Percentiles rank a stretch among this genome's conserved stretches.
Conservation (phyloP, 2,329 filamentous ascomycete genomes). For the Xylariaceae sp. region DNA sequence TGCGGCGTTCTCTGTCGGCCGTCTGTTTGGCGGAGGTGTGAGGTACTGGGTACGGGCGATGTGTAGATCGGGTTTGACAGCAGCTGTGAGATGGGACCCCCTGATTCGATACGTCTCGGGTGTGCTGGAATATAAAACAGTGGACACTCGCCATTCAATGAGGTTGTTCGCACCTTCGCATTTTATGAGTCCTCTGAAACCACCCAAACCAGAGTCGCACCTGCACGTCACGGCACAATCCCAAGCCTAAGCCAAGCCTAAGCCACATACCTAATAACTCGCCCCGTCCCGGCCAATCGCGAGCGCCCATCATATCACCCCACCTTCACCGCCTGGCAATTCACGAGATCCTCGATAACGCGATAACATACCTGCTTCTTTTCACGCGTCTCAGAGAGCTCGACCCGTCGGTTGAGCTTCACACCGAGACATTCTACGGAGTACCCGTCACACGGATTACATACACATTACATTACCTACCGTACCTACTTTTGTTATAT, state of each 20-base stretch:
- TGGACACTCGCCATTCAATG: constrained; percentile 23
- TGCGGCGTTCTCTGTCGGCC: too few species aligned
- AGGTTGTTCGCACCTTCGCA: neutral
- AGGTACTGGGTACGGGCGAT: neutral
- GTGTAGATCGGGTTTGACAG: neutral
- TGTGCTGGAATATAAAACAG: constrained; percentile 28
- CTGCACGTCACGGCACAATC: constrained; percentile 11
- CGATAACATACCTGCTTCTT: neutral
- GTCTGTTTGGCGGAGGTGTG: neutral
- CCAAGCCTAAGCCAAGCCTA: constrained; percentile 6
- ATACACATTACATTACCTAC: too few species aligned
- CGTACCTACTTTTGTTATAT: too few species aligned
- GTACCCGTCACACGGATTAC: too few species aligned
- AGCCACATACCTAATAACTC: constrained; percentile 15
- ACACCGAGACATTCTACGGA: too few species aligned
- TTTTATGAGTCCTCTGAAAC: neutral
- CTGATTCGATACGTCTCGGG: constrained; percentile 22
- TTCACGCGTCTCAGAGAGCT: neutral
- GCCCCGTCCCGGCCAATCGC: neutral
- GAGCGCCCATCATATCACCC: constrained; percentile 16
- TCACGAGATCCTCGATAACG: constrained; percentile 6
- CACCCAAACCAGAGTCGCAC: constrained; percentile 12
- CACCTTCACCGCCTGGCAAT: constrained; percentile 31
- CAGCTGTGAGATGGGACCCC: constrained; percentile 15
- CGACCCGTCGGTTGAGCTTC: too few species aligned